These are phyloP conservation scores for Rhizopogon salebrosus DNA, from an alignment of 768 basidiomycete genomes.

Conservation along the genomic window DNA sequence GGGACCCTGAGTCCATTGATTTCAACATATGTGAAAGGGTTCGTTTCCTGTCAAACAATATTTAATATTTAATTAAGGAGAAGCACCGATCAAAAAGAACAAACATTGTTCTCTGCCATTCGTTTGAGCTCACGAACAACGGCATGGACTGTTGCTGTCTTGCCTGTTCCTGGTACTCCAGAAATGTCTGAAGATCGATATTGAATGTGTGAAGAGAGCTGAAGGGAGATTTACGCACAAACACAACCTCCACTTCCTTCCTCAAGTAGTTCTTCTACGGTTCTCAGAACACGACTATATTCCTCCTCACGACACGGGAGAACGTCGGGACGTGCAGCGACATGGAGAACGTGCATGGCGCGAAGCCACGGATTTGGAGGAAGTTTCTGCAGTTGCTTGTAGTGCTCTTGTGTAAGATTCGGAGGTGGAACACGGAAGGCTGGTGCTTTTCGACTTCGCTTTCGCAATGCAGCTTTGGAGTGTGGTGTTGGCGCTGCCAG, in stretches of 20 bases:
- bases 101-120: slow-evolving; percentile 77
- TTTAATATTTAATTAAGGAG: background rate
- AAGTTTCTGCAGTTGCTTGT: slow-evolving; percentile 42
- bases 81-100: slow-evolving; percentile 15
- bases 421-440: slow-evolving; percentile 30
- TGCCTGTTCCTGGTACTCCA: slow-evolving; percentile 97
- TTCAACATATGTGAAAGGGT: slow-evolving; percentile 94
- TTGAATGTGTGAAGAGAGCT: slow-evolving; percentile 3
- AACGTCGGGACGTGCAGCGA: slow-evolving; percentile 84
- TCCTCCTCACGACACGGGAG: slow-evolving; percentile 88
- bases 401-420: slow-evolving; percentile 29
- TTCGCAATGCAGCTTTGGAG: slow-evolving; percentile 61
- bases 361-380: slow-evolving; percentile 79
- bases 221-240: slow-evolving; percentile 47
- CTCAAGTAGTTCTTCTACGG: slow-evolving; percentile 81
- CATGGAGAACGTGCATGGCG: slow-evolving; percentile 88
- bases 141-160: slow-evolving; percentile 96
- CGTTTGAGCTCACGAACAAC: slow-evolving; percentile 85
- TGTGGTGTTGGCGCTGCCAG: slow-evolving; percentile 68
- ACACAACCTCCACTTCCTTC: slow-evolving; percentile 94
- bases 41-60: slow-evolving; percentile 61
- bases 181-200: slow-evolving; percentile 68
- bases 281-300: slow-evolving; percentile 66
- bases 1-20: slow-evolving; percentile 95
- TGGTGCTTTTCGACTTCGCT: slow-evolving; percentile 26